Base-by-base conservation (phyloP, 2,329 filamentous ascomycete species). In the Fusarium camptoceras region DNA sequence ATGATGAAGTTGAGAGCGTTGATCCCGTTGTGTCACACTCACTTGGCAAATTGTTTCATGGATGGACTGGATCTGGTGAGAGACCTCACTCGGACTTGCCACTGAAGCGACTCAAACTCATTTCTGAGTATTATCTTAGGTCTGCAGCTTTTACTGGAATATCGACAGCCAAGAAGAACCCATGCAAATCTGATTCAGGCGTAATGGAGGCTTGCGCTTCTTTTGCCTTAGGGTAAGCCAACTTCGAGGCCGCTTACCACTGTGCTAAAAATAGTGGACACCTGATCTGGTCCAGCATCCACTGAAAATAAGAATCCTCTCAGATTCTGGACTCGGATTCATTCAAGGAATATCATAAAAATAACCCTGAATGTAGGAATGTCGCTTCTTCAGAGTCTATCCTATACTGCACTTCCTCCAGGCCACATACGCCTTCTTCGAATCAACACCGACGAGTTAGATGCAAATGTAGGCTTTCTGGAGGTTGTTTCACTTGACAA, bases 21-120 rank as follows among this genome's bases (percentile, higher is more conserved):
- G 3, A 37, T 4, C 2, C 16, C 16, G 9, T 5, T 34, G 15
- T 18, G 5, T 5, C 0, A 4, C 8, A 1, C 9, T 7, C 16
- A 18, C 5, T 18, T 18, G 16, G 5, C 31, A 5, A 18, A 5
- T 9, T 6, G 11, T 12, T 6, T 4, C 16, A 34, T 8, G 0
- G 16, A 4, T 34, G 31, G 16, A 4, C 1, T 1, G 7, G 2
- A 18, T 18, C 3, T 10, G 0, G 2, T 11, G 16, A 0, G 6
- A 3, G 9, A 34, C 18, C 9, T 37, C 18, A 10, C 18, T 37
- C 34, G 0, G 18, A n/a, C 34, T 12, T n/a, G 34, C n/a, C 2
- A 2, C 1, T 0, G 10, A 37, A 37, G 6, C 10, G 6, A 37
- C 34, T 12, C 18, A 12, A n/a, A 12, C n/a, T 6, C 4, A 2